Evolutionary conservation across 768 basidiomycete species (phyloP).

Genomic region (Russula foetens): DNA sequence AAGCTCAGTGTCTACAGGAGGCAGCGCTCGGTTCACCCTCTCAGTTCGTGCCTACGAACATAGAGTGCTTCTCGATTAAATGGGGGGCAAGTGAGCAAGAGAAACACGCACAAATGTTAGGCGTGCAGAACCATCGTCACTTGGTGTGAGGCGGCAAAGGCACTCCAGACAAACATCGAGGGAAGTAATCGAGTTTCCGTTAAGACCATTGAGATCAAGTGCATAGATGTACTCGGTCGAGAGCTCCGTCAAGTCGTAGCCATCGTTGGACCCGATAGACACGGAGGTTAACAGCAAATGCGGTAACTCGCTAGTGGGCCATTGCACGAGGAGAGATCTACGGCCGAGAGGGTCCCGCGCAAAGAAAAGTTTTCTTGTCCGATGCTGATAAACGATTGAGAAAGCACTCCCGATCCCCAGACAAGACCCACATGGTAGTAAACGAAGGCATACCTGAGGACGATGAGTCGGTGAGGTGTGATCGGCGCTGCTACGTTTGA

Average conservation of each 20-base stretch:
- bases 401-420: background rate
- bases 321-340: constrained; percentile 72
- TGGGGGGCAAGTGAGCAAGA: background rate
- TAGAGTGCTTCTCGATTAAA: background rate
- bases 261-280: constrained; percentile 40
- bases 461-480: background rate
- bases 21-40: constrained; percentile 42
- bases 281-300: constrained; percentile 61
- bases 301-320: constrained; percentile 40
- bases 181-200: background rate
- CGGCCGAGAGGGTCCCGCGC: constrained; percentile 80
- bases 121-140: background rate
- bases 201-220: constrained; percentile 36
- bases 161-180: constrained; percentile 18
- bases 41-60: constrained; percentile 34
- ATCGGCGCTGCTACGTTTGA: background rate
- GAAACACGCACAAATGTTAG: background rate
- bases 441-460: constrained; percentile 65
- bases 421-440: constrained; percentile 56
- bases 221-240: constrained; percentile 48
- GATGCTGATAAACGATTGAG: constrained; percentile 29
- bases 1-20: constrained; percentile 27
- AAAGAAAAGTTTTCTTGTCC: constrained; percentile 50
- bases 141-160: constrained; percentile 6
- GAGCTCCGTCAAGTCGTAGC: constrained; percentile 54